Evolutionary conservation across 805 yeast genomes (phyloP), one percentile per base, ranked within the genome.

Genomic region (Ogataea minuta): DNA sequence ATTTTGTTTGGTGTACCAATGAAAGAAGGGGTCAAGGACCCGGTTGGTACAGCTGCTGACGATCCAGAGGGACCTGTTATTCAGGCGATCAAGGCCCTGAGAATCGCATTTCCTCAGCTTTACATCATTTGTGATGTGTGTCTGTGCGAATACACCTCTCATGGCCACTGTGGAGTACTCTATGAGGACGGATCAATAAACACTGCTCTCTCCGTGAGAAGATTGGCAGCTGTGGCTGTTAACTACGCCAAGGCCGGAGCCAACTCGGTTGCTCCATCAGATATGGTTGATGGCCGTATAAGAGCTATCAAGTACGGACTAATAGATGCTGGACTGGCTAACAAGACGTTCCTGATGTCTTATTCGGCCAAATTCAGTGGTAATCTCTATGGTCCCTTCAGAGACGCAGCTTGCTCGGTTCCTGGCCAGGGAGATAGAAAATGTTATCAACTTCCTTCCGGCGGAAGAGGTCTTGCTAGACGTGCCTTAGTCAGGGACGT

Each of bases 161-260:
- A 93, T 56, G 99, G 99, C n/a, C 99, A 93, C 62, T 93, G 99
- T 67, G 99, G 99, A 28, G 72, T 89, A 11, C 71, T 93, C 37
- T 73, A 81, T 45, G 95, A 85, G 41, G 97, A 89, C 59, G 97
- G 98, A 6, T 58, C 85, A 8, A 76, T 93, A 54, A 82, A 84
- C 59, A 74, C 95, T 39, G 84, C 79, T 39, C 60, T 65, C 37
- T 77, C 91, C 10, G 95, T 85, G 9, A 72, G 79, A 50, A 76
- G 99, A 60, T 74, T 93, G 32, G 97, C 95, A 3, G 90, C 91
- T 4, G 96, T 93, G 15, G 96, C 98, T 1, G 95, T 85, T 7
- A 89, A 87, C 61, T 93, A 93, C 59, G 98, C 97, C 23, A 77
- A 73, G 53, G 98, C 98, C 1, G 99, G 99, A 39, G 96, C 96